These are phyloP conservation scores for Heterobasidion annosum DNA, from an alignment of 1,284 basidiomycete species.

Conservation along the genomic window DNA sequence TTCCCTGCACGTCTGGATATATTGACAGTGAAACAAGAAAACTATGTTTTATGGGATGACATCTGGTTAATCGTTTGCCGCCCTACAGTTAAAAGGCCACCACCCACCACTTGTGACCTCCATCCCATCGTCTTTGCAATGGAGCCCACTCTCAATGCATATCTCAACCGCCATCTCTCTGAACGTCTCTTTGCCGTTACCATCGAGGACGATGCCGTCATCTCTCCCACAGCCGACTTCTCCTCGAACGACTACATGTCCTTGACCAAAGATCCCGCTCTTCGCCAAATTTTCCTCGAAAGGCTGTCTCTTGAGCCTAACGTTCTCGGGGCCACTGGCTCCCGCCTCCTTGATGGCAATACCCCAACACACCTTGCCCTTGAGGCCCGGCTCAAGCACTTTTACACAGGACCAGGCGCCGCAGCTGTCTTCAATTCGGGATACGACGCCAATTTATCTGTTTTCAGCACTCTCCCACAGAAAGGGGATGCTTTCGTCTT, in stretches of 20 bases:
- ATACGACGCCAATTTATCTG: background rate
- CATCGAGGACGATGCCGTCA: background rate
- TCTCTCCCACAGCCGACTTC: background rate
- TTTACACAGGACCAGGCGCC: background rate
- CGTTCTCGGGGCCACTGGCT: background rate
- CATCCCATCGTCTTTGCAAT: background rate
- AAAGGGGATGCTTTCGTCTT: background rate
- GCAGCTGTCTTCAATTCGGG: background rate
- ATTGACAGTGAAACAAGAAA: too few relatives aligned
- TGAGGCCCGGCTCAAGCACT: background rate
- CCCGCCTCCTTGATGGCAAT: background rate
- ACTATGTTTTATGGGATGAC: too few relatives aligned
- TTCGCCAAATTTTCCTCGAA: background rate
- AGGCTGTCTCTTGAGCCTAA: background rate
- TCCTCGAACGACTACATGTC: constrained; percentile 2
- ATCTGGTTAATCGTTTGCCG: too few relatives aligned
- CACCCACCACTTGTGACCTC: background rate
- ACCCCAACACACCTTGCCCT: background rate
- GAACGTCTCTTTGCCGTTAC: background rate
- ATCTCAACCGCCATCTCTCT: background rate
- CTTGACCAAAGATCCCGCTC: background rate
- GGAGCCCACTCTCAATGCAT: background rate
- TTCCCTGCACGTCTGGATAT: too few relatives aligned
- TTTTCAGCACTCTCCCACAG: background rate
- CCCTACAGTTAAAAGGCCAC: too few relatives aligned